Conservation (phyloP, 2,329 filamentous ascomycete genomes). For the Aspergillus viridinutans region DNA sequence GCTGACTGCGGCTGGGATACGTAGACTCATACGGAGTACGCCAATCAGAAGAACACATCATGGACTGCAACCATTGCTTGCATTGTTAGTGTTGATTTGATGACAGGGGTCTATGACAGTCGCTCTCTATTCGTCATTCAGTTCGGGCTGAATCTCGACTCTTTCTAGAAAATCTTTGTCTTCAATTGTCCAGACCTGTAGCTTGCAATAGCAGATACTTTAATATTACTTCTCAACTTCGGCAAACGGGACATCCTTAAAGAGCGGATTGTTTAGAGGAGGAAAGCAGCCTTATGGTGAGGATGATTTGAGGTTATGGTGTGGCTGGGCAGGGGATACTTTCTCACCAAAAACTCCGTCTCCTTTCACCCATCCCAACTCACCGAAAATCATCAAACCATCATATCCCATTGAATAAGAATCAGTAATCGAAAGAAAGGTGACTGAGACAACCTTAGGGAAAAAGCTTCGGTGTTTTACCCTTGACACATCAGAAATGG, state of each 20-base stretch:
- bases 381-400: neutral
- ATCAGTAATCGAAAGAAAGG: neutral
- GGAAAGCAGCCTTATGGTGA: too few relatives aligned
- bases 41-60: neutral
- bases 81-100: neutral
- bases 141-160: too few relatives aligned
- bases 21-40: neutral
- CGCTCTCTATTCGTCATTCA: neutral
- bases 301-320: too few relatives aligned
- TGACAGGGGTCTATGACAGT: neutral
- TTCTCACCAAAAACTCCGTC: neutral
- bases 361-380: too few relatives aligned
- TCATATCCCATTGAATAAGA: neutral
- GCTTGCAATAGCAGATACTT: neutral
- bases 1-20: neutral
- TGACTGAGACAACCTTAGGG: neutral
- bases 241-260: neutral
- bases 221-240: neutral
- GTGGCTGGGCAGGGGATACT: neutral
- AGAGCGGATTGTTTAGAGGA: neutral
- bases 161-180: too few relatives aligned
- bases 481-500: neutral
- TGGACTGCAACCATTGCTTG: neutral
- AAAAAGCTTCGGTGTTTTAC: neutral
- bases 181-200: neutral